Evolutionary conservation across 352 stramenopile species (phyloP).

Genomic region (Phytophthora megakarya): DNA sequence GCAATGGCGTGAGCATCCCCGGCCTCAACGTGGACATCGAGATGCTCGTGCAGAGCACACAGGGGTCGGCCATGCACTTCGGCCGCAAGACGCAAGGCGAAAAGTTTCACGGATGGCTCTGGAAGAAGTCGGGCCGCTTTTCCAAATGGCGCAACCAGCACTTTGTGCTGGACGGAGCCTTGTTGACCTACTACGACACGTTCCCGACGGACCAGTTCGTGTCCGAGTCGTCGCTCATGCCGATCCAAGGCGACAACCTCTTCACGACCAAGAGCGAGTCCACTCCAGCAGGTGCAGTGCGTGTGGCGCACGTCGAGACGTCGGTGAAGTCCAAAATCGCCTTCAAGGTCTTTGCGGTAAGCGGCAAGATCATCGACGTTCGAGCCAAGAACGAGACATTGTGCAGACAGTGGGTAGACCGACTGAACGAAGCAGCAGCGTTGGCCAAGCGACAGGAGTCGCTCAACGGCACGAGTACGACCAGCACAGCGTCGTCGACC

Average conservation of each 20-base stretch:
- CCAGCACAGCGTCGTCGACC: constrained; percentile 70
- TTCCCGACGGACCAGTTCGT: constrained; percentile 85
- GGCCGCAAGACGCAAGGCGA: constrained; percentile 62
- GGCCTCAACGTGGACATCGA: constrained; percentile 81
- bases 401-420: constrained; percentile 77
- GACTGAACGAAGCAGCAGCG: constrained; percentile 66
- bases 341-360: constrained; percentile 85
- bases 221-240: constrained; percentile 55
- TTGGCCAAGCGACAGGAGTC: constrained; percentile 80
- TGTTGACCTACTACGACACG: constrained; percentile 85
- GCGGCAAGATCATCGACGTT: constrained; percentile 84
- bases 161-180: constrained; percentile 77
- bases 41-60: constrained; percentile 83
- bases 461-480: constrained; percentile 66
- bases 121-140: constrained; percentile 82
- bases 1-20: constrained; percentile 37
- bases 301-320: constrained; percentile 77
- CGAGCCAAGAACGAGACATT: constrained; percentile 79
- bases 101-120: constrained; percentile 86
- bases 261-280: constrained; percentile 80
- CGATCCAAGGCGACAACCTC: constrained; percentile 63
- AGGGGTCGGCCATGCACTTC: constrained; percentile 74
- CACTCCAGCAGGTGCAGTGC: constrained; percentile 65
- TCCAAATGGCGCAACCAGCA: constrained; percentile 86
- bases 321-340: constrained; percentile 80